phyloP scores from a whole-genome alignment of 305 asterid species.

The Rubia balearica region DNA sequence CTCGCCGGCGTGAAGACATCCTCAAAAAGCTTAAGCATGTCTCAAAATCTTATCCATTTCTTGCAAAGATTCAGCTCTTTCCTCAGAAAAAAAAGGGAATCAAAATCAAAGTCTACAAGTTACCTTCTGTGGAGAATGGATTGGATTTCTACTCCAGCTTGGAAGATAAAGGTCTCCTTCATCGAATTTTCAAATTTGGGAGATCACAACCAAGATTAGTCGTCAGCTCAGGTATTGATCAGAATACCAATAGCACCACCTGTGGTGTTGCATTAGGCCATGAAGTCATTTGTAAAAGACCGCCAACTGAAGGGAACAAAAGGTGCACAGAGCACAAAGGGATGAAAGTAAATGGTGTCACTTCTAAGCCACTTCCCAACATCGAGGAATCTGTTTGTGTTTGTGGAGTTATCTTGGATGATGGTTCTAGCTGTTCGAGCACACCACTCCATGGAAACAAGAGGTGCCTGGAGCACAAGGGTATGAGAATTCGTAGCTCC shows the following conservation, averaged over 20 bases:
- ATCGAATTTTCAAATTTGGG: constrained; percentile 45
- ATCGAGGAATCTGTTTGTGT: constrained; percentile 18
- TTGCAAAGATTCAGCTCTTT: constrained; percentile 33
- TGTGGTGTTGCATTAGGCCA: constrained; percentile 64
- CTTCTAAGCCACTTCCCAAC: constrained; percentile 2
- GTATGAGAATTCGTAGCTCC: constrained; percentile 36
- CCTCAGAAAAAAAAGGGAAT: constrained; percentile 53
- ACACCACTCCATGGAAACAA: constrained; percentile 49
- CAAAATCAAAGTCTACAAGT: constrained; percentile 39
- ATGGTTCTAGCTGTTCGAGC: constrained; percentile 46
- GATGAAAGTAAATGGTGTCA: constrained; percentile 53
- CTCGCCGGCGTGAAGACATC: constrained; percentile 64
- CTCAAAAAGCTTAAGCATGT: constrained; percentile 30
- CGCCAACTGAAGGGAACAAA: constrained; percentile 64
- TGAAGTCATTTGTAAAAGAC: constrained; percentile 53
- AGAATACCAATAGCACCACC: constrained; percentile 7
- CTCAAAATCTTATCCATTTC: constrained; percentile 34
- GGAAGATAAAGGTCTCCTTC: constrained; percentile 23
- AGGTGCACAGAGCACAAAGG: constrained; percentile 82
- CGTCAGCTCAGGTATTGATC: constrained; percentile 22
- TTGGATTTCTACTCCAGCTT: constrained; percentile 17
- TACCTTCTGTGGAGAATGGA: constrained; percentile 23
- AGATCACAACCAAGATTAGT: constrained; percentile 46
- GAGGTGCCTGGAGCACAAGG: constrained; percentile 69
- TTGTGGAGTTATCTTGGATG: constrained; percentile 57